These are phyloP conservation scores for Venturia pyrina DNA, from an alignment of 2,329 filamentous ascomycete species.

Conservation along the genomic window DNA sequence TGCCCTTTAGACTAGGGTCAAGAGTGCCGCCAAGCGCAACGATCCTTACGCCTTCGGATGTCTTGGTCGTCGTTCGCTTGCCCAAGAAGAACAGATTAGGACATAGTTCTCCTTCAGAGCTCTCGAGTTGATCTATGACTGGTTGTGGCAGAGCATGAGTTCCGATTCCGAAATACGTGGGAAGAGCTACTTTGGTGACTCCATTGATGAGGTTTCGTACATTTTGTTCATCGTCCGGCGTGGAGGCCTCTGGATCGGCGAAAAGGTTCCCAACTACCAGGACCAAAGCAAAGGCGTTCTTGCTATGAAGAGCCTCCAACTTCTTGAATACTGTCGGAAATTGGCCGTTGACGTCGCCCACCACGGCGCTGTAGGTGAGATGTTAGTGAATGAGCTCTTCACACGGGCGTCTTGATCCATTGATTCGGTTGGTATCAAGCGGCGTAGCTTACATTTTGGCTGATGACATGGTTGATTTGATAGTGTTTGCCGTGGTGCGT, in stretches of 20 bases:
- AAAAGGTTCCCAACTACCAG: constrained; percentile 82
- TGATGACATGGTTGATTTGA: background rate
- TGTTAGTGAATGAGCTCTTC: background rate
- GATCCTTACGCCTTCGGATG: constrained; percentile 78
- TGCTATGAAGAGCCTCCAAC: constrained; percentile 67
- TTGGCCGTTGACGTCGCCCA: constrained; percentile 75
- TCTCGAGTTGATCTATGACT: constrained; percentile 64
- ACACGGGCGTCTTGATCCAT: background rate
- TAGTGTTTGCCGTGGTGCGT: background rate
- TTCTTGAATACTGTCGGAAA: constrained; percentile 70
- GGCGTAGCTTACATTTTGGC: constrained; percentile 10
- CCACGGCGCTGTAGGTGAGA: constrained; percentile 51
- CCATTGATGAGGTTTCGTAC: constrained; percentile 60
- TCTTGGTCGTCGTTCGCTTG: constrained; percentile 79
- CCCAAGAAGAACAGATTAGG: constrained; percentile 86
- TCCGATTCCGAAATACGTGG: constrained; percentile 86
- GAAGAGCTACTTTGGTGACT: constrained; percentile 62
- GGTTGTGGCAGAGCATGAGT: constrained; percentile 57
- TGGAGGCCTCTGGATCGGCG: constrained; percentile 34
- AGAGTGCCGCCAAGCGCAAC: constrained; percentile 73
- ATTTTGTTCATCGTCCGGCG: constrained; percentile 45
- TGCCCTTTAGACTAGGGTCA: constrained; percentile 49
- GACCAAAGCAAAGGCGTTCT: constrained; percentile 80
- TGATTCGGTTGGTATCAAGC: background rate
- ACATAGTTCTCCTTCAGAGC: constrained; percentile 61